These are phyloP conservation scores for Penicillium soppii DNA, from an alignment of 495 filamentous ascomycete species.

Conservation along the genomic window DNA sequence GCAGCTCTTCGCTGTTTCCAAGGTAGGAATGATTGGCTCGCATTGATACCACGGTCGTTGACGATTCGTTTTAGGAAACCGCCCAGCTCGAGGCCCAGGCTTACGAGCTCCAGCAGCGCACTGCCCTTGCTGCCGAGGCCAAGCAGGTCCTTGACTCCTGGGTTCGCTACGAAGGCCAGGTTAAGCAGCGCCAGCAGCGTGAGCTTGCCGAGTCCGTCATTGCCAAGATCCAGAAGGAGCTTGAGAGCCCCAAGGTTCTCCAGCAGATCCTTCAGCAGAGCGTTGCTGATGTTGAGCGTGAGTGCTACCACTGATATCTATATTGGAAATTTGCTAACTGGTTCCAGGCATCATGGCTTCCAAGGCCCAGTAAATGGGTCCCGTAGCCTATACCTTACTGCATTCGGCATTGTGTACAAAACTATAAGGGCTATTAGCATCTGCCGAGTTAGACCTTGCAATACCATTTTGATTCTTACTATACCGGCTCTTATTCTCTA, in stretches of 20 bases:
- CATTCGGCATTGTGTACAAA: constrained; percentile 49
- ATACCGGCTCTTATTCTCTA: too few species aligned
- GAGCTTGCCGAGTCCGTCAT: constrained; percentile 93
- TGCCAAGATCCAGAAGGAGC: constrained; percentile 94
- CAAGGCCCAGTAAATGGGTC: constrained; percentile 51
- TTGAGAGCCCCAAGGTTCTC: constrained; percentile 92
- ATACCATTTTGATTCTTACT: constrained; percentile 32
- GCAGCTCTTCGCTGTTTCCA: constrained; percentile 94
- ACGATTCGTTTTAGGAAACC: constrained; percentile 70
- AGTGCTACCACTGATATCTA: constrained; percentile 34
- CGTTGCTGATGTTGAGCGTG: constrained; percentile 94
- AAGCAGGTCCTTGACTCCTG: constrained; percentile 95
- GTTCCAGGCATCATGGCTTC: constrained; percentile 51
- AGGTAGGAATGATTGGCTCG: constrained; percentile 54
- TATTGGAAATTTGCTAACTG: constrained; percentile 22
- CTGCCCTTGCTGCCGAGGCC: constrained; percentile 83
- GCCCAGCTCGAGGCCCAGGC: constrained; percentile 92
- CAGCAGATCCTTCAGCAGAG: constrained; percentile 96
- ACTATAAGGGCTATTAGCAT: constrained; percentile 44
- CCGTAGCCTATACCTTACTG: constrained; percentile 35
- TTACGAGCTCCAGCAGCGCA: constrained; percentile 95
- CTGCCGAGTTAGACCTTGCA: constrained; percentile 44
- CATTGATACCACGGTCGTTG: constrained; percentile 7
- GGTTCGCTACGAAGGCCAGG: constrained; percentile 97
- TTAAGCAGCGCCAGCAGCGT: constrained; percentile 96